These are phyloP conservation scores for Salix udensis DNA, from an alignment of 345 rosid species.

Conservation along the genomic window DNA sequence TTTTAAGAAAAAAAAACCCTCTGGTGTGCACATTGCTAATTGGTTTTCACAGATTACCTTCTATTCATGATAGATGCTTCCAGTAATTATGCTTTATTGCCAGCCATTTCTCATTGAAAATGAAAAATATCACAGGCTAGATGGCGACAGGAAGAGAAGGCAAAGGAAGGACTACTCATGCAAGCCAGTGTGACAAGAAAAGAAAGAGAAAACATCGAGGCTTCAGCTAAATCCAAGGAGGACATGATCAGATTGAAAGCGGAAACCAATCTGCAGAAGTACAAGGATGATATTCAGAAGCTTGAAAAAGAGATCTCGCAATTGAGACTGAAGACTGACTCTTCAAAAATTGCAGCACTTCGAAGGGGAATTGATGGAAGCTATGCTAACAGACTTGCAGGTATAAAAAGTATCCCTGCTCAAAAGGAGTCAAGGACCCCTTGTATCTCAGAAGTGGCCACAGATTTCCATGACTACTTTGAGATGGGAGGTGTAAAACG, in stretches of 20 bases:
- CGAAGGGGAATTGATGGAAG: conserved; percentile 54
- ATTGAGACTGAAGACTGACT: conserved; percentile 57
- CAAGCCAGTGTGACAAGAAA: conserved; percentile 44
- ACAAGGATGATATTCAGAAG: conserved; percentile 51
- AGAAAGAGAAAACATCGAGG: conserved; percentile 50
- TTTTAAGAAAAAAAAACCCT: not conserved
- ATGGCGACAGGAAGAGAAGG: conserved; percentile 68
- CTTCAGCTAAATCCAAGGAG: conserved; percentile 47
- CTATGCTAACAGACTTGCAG: conserved; percentile 38
- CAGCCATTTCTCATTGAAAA: conserved; percentile 26
- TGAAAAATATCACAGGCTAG: conserved; percentile 59
- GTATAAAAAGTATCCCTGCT: conserved; percentile 12
- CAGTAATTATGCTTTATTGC: conserved; percentile 18
- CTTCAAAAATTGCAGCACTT: conserved; percentile 65
- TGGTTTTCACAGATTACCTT: conserved; percentile 15
- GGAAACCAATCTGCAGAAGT: conserved; percentile 43
- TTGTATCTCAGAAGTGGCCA: conserved; percentile 27
- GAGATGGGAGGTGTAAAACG: conserved; percentile 48
- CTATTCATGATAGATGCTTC: conserved; percentile 12
- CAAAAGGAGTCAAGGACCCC: conserved; percentile 32
- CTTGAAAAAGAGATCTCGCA: conserved; percentile 63
- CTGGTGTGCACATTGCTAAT: conserved; percentile 17
- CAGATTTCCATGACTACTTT: conserved; percentile 29
- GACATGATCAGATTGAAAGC: conserved; percentile 46
- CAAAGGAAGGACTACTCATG: conserved; percentile 42